A percentile compares a stretch with the other conserved stretches of the same genome.
phyloP scores from a whole-genome alignment of 78 protist genomes.

The Acrasis kona region DNA sequence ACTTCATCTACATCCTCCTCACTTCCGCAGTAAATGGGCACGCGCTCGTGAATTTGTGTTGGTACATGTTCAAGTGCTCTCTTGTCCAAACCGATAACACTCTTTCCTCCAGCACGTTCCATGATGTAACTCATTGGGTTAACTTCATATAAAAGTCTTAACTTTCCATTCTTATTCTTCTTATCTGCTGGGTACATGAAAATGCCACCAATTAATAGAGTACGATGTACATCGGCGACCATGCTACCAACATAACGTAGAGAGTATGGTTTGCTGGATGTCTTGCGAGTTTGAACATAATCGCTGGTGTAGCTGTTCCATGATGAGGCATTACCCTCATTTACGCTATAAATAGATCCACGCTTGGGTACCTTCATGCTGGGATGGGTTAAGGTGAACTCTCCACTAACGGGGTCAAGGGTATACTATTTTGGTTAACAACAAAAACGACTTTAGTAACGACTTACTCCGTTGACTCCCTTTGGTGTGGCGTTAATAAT shows the following conservation, averaged over 20 bases:
- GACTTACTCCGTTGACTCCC: constrained; percentile 22
- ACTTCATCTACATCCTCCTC: constrained; percentile 23
- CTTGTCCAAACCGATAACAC: not conserved
- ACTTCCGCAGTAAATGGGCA: constrained; percentile 32
- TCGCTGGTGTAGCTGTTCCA: constrained; percentile 44
- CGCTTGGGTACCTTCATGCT: constrained; percentile 31
- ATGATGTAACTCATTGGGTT: constrained; percentile 67
- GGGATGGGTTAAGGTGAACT: constrained; percentile 65
- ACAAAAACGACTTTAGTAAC: not conserved
- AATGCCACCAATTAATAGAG: constrained; percentile 90
- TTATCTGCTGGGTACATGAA: constrained; percentile 85
- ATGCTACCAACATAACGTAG: constrained; percentile 84
- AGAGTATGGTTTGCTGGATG: constrained; percentile 33
- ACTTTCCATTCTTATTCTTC: constrained; percentile 57
- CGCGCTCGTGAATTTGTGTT: constrained; percentile 33
- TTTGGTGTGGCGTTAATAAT: constrained; percentile 41
- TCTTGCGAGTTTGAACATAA: constrained; percentile 13
- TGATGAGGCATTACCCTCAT: constrained; percentile 72
- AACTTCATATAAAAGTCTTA: constrained; percentile 65
- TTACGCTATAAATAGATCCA: constrained; percentile 73
- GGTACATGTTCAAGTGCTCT: constrained; percentile 32
- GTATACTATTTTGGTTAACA: constrained; percentile 40
- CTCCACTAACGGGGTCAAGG: constrained; percentile 61
- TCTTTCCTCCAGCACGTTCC: constrained; percentile 52
- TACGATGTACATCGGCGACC: constrained; percentile 95